These are phyloP conservation scores for Phialophora tarda DNA, from an alignment of 2,329 filamentous ascomycete genomes.

Conservation along the genomic window DNA sequence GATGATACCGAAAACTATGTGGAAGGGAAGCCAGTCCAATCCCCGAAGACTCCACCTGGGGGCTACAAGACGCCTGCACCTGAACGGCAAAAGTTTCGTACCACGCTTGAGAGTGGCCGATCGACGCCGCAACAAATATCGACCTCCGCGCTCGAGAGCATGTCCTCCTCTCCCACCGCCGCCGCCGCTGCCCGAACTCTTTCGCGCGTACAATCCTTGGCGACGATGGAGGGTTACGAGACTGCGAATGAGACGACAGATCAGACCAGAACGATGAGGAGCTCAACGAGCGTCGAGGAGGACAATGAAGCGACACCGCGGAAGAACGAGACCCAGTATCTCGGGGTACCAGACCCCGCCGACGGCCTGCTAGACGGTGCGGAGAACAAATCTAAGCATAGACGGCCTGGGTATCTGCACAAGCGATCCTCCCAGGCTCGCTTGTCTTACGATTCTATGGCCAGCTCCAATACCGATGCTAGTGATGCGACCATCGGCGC, in stretches of 20 bases:
- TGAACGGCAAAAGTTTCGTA: constrained; percentile 34
- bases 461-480: constrained; percentile 62
- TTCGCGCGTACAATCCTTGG: constrained; percentile 47
- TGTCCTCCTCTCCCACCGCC: constrained; percentile 53
- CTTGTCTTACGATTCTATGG: constrained; percentile 63
- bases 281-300: constrained; percentile 22
- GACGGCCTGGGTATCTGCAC: constrained; percentile 61
- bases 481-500: constrained; percentile 77
- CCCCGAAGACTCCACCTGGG: constrained; percentile 39
- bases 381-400: constrained; percentile 35
- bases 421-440: constrained; percentile 63
- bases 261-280: constrained; percentile 9
- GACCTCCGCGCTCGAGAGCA: constrained; percentile 50
- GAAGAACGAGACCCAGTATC: constrained; percentile 27
- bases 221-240: constrained; percentile 42
- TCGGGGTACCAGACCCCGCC: constrained; percentile 20
- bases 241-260: constrained; percentile 38
- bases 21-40: constrained; percentile 23
- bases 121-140: constrained; percentile 40
- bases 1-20: constrained; percentile 25
- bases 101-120: constrained; percentile 35
- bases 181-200: constrained; percentile 51
- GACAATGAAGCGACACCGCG: constrained; percentile 34
- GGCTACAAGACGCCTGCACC: constrained; percentile 42
- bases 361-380: constrained; percentile 28